Conservation (phyloP, 148 eudicot species). For the Amaranthus cruentus region DNA sequence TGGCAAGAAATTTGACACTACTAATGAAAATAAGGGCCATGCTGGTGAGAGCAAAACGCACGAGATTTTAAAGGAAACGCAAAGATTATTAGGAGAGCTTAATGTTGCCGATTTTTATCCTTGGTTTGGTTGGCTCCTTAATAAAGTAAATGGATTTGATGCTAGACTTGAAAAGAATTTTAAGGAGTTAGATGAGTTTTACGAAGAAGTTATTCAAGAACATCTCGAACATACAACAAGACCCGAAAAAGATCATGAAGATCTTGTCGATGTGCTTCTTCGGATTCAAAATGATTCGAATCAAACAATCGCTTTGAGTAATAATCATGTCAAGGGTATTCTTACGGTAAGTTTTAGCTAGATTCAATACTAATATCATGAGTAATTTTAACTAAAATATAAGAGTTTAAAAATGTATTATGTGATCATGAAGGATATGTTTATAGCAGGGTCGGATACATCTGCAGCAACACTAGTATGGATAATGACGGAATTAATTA, state of each 20-base stretch:
- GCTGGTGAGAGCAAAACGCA: neutral
- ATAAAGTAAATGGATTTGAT: constrained; percentile 48
- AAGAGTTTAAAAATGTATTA: too few species aligned
- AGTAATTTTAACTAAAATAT: too few species aligned
- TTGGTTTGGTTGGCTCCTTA: constrained; percentile 43
- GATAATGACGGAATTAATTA: constrained; percentile 50
- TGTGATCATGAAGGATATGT: constrained; percentile 41
- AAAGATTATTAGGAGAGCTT: constrained; percentile 37
- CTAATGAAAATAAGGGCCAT: neutral
- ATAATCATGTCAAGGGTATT: constrained; percentile 45
- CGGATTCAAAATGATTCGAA: constrained; percentile 41
- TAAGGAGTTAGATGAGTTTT: constrained; percentile 30
- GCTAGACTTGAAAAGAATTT: constrained; percentile 34
- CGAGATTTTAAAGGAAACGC: constrained; percentile 31
- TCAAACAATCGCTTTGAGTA: constrained; percentile 24
- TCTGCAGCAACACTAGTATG: constrained; percentile 51
- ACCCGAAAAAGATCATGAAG: constrained; percentile 27
- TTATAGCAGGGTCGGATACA: constrained; percentile 57
- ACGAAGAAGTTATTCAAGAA: constrained; percentile 38
- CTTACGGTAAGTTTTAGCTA: constrained; percentile 28
- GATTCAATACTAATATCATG: too few species aligned
- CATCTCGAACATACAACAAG: constrained; percentile 24
- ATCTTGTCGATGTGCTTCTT: constrained; percentile 49
- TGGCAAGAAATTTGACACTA: constrained; percentile 24
- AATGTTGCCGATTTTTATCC: constrained; percentile 57